Base-by-base conservation (phyloP, 192 early-diverging fungal species). In the Mortierella claussenii region DNA sequence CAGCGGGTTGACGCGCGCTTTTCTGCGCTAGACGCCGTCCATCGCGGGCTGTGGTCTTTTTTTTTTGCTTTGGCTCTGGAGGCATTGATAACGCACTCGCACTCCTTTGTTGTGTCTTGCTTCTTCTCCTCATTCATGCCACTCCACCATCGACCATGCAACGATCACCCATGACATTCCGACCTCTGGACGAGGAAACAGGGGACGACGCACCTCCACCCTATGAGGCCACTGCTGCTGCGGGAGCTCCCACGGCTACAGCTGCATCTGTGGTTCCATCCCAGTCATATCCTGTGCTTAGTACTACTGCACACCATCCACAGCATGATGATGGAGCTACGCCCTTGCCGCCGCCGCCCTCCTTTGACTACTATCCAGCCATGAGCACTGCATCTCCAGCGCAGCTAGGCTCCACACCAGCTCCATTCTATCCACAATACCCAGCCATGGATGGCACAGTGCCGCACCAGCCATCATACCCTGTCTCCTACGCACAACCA, bases 131-230 rank as follows among this genome's bases (percentile, higher is more conserved):
- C 43, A 45, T 45, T 45, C 43, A 8, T 45, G 15, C 15, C 4
- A n/a, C 43, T 4, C 43, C 6, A 45, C 20, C 20, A 3, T 45
- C 20, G 17, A 49, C 54, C 30, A 70, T 70, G 68, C 40, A 58
- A 1, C 58, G 43, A 23, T 43, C 43, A 47, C 52, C 15, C n/a
- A 42, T 18, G 15, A 62, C 59, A 40, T 63, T 44, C 37, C 31
- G 69, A 6, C 53, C 69, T 5, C 9, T 51, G 17, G 37, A 56
- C 23, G 46, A 62, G 24, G 69, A 71, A n/a, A n/a, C n/a, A n/a
- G n/a, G n/a, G 21, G 69, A 57, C 15, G 69, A 57, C 13, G 55
- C 69, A 3, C 69, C 69, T 31, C 69, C 69, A 43, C 60, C 69
- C 8, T 71, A 71, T 23, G 60, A 55, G 45, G 45, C 69, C 1